Evolutionary conservation across 305 asterid species (phyloP), one percentile per base, ranked within the genome.

Genomic region (Stenogyne calaminthoides): DNA sequence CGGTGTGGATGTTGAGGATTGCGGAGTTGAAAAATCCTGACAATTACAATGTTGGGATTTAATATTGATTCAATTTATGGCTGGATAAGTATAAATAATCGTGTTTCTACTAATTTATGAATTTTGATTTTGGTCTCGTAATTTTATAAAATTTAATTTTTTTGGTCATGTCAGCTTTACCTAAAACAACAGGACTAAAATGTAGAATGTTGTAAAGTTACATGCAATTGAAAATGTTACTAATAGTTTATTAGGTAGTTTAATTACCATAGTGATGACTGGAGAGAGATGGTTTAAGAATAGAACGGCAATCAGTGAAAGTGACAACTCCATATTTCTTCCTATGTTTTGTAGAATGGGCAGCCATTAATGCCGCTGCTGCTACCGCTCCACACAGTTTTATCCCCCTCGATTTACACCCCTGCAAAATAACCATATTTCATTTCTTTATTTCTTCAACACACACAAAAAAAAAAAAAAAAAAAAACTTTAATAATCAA

Each of bases 311-410:
- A 61, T 91, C 97, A 2, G 74, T 81, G 47, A 91, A 84, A 11
- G 94, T 89, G 10, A 84, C 84, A 1, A 91, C 91, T 6, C 88
- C 92, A 22, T 89, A 89, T 74, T 89, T 91, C 80, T 82, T 86
- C 8, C 22, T 22, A 63, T 18, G 9, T 75, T 82, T 82, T 0
- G 75, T 76, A 2, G 84, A 83, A 67, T 85, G 87, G 6, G 87
- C 92, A 0, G 97, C 96, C 51, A 89, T 76, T 14, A 91, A 57
- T 60, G 79, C 89, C 1, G 96, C 96, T 1, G 96, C 96, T 60
- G 88, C 75, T 10, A 91, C 25, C 3, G 83, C 91, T 51, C 96
- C 96, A 58, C 89, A 87, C 9, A 91, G 73, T 67, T 89, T 89
- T 2, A 91, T 88, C 46, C 89, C 97, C 75, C 91, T 85, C 5